Percentiles rank a stretch among this genome's conserved stretches.
Evolutionary conservation across 2,329 filamentous ascomycete genomes (phyloP).

Genomic region (Fusarium sp.): DNA sequence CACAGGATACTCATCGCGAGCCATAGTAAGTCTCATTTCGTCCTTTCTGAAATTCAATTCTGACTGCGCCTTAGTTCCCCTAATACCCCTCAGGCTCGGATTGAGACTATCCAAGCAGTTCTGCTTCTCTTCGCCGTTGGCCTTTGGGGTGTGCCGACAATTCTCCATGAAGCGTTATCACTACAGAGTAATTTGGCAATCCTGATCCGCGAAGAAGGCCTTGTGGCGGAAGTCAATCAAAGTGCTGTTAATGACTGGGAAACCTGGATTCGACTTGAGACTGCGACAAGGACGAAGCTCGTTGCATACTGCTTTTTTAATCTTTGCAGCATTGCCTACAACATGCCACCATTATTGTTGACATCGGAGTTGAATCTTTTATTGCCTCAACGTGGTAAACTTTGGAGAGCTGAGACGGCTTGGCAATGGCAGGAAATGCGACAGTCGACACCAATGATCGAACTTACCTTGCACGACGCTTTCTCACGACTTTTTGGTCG

Average conservation of each 20-base stretch:
- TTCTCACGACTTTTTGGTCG: conserved; percentile 66
- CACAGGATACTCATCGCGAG: conserved; percentile 68
- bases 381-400: conserved; percentile 64
- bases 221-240: conserved; percentile 61
- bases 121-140: conserved; percentile 70
- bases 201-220: conserved; percentile 68
- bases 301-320: conserved; percentile 73
- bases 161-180: conserved; percentile 68
- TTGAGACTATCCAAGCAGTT: conserved; percentile 74
- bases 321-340: conserved; percentile 70
- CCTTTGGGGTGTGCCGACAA: conserved; percentile 70
- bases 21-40: conserved; percentile 61
- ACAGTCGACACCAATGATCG: conserved; percentile 61
- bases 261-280: conserved; percentile 68
- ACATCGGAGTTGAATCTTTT: conserved; percentile 68
- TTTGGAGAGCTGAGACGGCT: conserved; percentile 67
- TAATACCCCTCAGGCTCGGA: conserved; percentile 67
- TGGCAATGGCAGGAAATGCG: conserved; percentile 71
- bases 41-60: not conserved
- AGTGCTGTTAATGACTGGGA: conserved; percentile 65
- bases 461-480: conserved; percentile 67
- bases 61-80: conserved; percentile 57
- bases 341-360: conserved; percentile 67
- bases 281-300: conserved; percentile 67
- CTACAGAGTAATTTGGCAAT: conserved; percentile 69